Percentiles rank a stretch among this genome's conserved stretches.
These are phyloP conservation scores for Euphrasia confusa DNA, from an alignment of 257 asterid species.

Conservation along the genomic window DNA sequence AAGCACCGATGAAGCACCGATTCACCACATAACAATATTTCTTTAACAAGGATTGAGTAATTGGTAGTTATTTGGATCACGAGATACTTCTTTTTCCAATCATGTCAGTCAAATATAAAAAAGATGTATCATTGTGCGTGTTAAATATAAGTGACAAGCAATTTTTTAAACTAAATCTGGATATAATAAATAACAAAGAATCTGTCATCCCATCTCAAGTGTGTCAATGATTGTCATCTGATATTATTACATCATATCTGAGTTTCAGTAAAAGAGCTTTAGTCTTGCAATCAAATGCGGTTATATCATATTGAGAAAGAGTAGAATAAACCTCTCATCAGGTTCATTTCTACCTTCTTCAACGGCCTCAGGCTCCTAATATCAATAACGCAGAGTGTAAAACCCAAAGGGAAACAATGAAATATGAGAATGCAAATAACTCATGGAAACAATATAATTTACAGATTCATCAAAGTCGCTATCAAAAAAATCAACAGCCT, in stretches of 20 bases:
- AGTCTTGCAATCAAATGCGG: conserved; percentile 19
- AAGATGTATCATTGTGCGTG: too few species aligned
- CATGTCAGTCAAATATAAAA: too few species aligned
- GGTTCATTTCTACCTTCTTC: conserved; percentile 88
- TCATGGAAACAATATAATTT: conserved; percentile 33
- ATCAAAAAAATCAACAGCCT: conserved; percentile 81
- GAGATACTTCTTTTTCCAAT: too few species aligned
- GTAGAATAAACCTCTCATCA: conserved; percentile 63
- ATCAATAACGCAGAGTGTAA: conserved; percentile 23
- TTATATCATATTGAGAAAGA: conserved; percentile 23
- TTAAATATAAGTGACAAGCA: too few species aligned
- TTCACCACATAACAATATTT: too few species aligned
- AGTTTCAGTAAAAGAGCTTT: conserved; percentile 20
- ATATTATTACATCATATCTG: not conserved
- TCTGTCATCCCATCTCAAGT: not conserved
- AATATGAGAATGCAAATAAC: conserved; percentile 16
- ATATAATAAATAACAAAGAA: conserved; percentile 2
- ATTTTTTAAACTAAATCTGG: too few species aligned
- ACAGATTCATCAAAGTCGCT: conserved; percentile 98
- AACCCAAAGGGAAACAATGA: conserved; percentile 10
- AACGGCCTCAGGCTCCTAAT: conserved; percentile 83
- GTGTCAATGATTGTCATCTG: not conserved
- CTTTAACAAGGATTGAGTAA: too few species aligned
- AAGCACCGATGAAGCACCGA: too few species aligned
- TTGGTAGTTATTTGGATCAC: too few species aligned